Evolutionary conservation across 192 early-diverging fungal species (phyloP).

Genomic region (Entomortierella lignicola): DNA sequence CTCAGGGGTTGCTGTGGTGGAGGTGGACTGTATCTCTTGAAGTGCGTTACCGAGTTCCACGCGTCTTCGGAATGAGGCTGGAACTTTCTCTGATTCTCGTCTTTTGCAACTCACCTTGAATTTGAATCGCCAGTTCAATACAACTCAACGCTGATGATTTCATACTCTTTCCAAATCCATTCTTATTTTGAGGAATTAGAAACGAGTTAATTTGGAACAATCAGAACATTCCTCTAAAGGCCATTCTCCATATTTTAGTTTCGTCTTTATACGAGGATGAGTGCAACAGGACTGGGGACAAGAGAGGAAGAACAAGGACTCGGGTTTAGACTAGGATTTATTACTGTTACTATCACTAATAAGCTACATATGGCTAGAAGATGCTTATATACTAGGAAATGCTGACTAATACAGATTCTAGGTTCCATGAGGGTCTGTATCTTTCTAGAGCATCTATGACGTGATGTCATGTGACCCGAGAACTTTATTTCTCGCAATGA

Average conservation of each 20-base stretch:
- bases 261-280: constrained; percentile 34
- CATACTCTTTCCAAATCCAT: constrained; percentile 30
- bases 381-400: no score
- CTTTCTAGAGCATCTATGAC: no score
- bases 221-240: constrained; percentile 23
- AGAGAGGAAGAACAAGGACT: no score
- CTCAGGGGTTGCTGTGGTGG: background rate
- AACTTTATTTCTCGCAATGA: no score
- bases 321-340: no score
- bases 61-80: background rate
- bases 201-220: constrained; percentile 32
- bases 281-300: no score
- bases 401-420: no score
- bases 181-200: constrained; percentile 13
- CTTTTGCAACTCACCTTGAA: constrained; percentile 12
- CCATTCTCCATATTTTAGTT: constrained; percentile 21
- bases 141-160: constrained; percentile 17
- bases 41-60: background rate
- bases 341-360: no score
- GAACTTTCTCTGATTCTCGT: background rate
- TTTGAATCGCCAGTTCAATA: constrained; percentile 15
- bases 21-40: no score
- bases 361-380: no score
- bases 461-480: no score
- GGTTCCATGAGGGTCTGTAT: no score